These are phyloP conservation scores for Chlorella sp. DNA, from an alignment of 139 green algal genomes.

Conservation along the genomic window DNA sequence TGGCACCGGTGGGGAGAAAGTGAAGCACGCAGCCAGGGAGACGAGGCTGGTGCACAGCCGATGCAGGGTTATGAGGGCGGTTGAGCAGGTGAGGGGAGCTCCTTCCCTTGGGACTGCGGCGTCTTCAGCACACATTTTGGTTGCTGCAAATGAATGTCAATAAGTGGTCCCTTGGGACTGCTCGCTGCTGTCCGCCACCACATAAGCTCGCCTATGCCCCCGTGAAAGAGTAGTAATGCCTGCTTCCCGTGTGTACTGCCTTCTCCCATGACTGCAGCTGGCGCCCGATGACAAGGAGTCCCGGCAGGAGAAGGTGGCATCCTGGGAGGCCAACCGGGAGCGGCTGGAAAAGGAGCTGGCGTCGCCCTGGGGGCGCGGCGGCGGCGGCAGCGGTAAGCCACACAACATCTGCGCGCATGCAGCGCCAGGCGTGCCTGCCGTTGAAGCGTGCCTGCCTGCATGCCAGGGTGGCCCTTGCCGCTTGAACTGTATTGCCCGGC, in stretches of 20 bases:
- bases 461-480: too few species aligned
- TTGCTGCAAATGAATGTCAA: too few species aligned
- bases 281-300: background rate
- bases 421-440: too few species aligned
- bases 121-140: too few species aligned
- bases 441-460: too few species aligned
- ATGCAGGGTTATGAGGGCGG: too few species aligned
- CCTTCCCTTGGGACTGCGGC: too few species aligned
- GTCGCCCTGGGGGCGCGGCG: conserved; percentile 7
- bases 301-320: background rate
- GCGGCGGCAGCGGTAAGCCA: background rate
- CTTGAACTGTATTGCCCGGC: too few species aligned
- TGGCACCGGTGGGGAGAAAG: background rate
- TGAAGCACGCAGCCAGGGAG: background rate
- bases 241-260: too few species aligned
- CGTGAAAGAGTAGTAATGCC: too few species aligned
- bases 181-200: background rate
- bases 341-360: background rate
- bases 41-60: background rate
- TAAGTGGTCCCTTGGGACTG: background rate
- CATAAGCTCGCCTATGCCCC: background rate
- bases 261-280: background rate
- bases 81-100: too few species aligned
- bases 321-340: background rate
- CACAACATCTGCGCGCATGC: background rate